These are phyloP conservation scores for Hyaloperonospora arabidopsidis DNA, from an alignment of 352 stramenopile species.

Conservation along the genomic window DNA sequence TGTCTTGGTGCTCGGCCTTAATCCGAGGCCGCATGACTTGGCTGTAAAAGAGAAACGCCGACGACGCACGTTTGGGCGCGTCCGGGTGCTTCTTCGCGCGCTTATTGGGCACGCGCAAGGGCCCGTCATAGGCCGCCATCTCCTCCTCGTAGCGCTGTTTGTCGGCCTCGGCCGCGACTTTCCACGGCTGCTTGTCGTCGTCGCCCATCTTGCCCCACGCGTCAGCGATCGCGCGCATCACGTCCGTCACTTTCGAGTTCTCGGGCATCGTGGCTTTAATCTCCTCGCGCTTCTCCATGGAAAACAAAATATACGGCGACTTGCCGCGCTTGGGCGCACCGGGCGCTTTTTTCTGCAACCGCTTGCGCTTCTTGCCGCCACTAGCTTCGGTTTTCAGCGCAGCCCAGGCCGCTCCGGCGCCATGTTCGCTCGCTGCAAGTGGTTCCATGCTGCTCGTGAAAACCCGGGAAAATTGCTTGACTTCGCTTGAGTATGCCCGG, in stretches of 20 bases:
- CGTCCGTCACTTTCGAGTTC: conserved; percentile 86
- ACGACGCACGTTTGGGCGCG: conserved; percentile 90
- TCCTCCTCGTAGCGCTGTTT: conserved; percentile 92
- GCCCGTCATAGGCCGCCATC: conserved; percentile 89
- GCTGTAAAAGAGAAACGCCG: conserved; percentile 92
- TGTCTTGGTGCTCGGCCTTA: conserved; percentile 88
- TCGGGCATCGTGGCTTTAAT: conserved; percentile 82
- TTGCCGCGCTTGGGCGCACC: conserved; percentile 85
- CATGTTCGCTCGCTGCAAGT: conserved; percentile 56
- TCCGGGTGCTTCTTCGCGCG: conserved; percentile 92
- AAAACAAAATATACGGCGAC: conserved; percentile 89
- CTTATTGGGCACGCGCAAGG: conserved; percentile 88
- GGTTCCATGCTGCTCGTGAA: conserved; percentile 47
- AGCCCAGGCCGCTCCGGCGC: conserved; percentile 43
- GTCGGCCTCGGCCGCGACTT: conserved; percentile 87
- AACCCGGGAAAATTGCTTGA: conserved; percentile 29
- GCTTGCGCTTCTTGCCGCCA: conserved; percentile 84
- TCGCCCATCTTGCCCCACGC: conserved; percentile 85
- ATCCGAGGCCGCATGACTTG: conserved; percentile 85
- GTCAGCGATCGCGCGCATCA: conserved; percentile 88
- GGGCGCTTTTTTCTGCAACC: conserved; percentile 85
- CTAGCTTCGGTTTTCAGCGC: conserved; percentile 44
- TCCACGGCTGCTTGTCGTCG: conserved; percentile 90
- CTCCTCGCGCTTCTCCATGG: conserved; percentile 87
- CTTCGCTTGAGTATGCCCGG: conserved; percentile 75